Evolutionary conservation across 2,329 filamentous ascomycete species (phyloP), one percentile per base, ranked within the genome.

Genomic region (Aspergillus awamori): DNA sequence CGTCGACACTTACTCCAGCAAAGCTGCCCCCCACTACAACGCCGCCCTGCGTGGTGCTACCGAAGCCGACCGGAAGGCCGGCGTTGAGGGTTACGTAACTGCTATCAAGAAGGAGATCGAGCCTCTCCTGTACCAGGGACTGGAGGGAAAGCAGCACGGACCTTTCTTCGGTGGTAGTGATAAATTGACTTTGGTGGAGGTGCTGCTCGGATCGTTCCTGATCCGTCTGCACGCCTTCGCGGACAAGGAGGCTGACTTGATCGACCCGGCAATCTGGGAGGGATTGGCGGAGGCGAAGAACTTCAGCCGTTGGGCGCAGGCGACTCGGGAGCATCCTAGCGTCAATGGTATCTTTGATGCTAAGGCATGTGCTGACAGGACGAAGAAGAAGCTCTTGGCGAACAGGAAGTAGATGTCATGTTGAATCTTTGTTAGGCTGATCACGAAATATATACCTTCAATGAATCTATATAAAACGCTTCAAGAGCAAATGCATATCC

Each of bases 101-200:
- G 80, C 79, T 1, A 76, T 91, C 1, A 80, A 82, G 57, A 91
- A 89, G 77, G 90, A 94, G 69, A 78, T 95, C 58, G 91, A 93
- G 76, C 90, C 90, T 1, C 76, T 92, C 39, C 78, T 96, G 26
- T 70, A 69, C 2, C 79, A 82, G 39, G 36, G 57, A 24, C 10
- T 38, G 24, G 10, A 58, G 57, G 82, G 82, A 0, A 77, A 72
- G 2, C 67, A 69, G 51, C 67, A 72, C 43, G 74, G 74, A 0
- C 87, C 87, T 0, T 91, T 87, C 74, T 90, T 89, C 71, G 86
- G 84, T 2, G 88, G 88, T 0, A 86, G 83, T 55, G 79, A 84
- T 20, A 86, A 79, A 71, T 71, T 93, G 43, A 94, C 90, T 0
- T 76, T 93, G 38, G 91, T 88, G 10, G 92, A 95, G 84, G 90